phyloP scores from a whole-genome alignment of 148 eudicot genomes.

The Dysphania ambrosioides region DNA sequence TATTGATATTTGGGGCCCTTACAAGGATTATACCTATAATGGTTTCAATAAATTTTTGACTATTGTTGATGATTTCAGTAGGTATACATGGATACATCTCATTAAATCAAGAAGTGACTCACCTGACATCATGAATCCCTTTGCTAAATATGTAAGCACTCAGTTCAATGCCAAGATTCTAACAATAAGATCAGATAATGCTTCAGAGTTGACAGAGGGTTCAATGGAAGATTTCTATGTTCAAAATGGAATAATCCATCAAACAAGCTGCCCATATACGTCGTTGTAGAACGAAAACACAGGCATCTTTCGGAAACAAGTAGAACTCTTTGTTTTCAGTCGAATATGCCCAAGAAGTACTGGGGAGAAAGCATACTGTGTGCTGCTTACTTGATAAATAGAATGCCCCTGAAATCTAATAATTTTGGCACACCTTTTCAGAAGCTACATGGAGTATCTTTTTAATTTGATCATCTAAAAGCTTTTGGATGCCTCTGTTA shows the following conservation, averaged over 20 bases:
- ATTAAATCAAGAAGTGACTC: neutral
- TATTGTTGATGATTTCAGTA: slow-evolving; percentile 7
- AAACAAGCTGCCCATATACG: neutral
- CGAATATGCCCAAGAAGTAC: neutral
- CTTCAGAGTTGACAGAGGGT: neutral
- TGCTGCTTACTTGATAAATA: too few species aligned
- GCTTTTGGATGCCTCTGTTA: too few species aligned
- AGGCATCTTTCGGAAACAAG: neutral
- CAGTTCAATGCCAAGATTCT: neutral
- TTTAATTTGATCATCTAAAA: too few species aligned
- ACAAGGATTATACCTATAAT: neutral
- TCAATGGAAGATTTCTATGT: neutral
- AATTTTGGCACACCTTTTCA: too few species aligned
- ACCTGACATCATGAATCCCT: neutral
- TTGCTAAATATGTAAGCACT: neutral
- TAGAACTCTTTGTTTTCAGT: neutral
- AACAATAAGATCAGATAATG: neutral
- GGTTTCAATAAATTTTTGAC: neutral
- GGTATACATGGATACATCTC: neutral
- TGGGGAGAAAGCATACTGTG: too few species aligned
- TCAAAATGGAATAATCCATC: neutral
- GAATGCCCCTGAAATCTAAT: neutral
- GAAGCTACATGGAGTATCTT: too few species aligned
- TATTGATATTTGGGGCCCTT: neutral
- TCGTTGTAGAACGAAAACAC: slow-evolving; percentile 9